Evolutionary conservation across 768 basidiomycete genomes (phyloP).

Genomic region (Baorangia bicolor): DNA sequence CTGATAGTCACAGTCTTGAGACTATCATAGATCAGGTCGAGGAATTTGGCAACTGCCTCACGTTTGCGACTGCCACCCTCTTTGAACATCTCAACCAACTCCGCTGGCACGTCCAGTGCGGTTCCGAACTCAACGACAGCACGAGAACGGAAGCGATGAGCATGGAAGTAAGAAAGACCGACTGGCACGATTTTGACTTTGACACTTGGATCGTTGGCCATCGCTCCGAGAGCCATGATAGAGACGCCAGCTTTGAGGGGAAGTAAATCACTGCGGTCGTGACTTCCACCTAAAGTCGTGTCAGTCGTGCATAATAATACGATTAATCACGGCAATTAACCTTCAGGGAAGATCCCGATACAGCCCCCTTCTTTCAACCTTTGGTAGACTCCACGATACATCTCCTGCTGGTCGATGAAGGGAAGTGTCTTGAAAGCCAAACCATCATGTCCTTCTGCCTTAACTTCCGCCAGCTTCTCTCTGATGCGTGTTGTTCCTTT

Average conservation of each 20-base stretch:
- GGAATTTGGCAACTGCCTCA: constrained; percentile 84
- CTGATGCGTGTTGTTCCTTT: constrained; percentile 66
- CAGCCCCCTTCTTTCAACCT: constrained; percentile 81
- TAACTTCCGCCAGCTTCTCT: constrained; percentile 63
- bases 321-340: constrained; percentile 40
- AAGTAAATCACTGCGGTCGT: constrained; percentile 94
- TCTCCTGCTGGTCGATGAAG: constrained; percentile 89
- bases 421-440: constrained; percentile 82
- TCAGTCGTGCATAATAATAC: neutral
- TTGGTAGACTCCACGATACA: constrained; percentile 93
- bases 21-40: constrained; percentile 89
- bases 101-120: constrained; percentile 87
- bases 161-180: constrained; percentile 72
- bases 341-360: constrained; percentile 99
- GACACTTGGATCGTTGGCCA: constrained; percentile 85
- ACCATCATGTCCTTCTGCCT: constrained; percentile 55
- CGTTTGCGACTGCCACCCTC: constrained; percentile 85
- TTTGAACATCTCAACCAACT: constrained; percentile 88
- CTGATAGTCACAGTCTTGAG: constrained; percentile 95
- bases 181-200: constrained; percentile 92
- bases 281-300: constrained; percentile 79
- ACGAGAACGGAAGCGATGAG: constrained; percentile 88
- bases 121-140: constrained; percentile 97
- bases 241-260: constrained; percentile 98
- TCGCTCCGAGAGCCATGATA: constrained; percentile 96